These are phyloP conservation scores for Rhodotorula sp. DNA, from an alignment of 1,284 basidiomycete species.

Conservation along the genomic window DNA sequence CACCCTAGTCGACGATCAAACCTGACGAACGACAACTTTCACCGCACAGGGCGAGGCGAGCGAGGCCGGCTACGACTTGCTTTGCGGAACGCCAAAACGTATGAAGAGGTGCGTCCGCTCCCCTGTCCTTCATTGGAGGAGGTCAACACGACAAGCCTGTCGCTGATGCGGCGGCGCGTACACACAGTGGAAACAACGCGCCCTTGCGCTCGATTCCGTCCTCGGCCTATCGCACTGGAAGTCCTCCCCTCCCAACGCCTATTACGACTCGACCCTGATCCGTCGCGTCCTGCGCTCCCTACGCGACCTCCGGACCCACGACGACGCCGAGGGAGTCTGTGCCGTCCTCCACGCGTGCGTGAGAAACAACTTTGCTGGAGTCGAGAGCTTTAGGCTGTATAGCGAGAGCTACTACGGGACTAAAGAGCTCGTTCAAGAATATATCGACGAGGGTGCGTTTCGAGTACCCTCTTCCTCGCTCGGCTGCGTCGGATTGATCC, in stretches of 20 bases:
- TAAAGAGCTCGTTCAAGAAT: constrained; percentile 82
- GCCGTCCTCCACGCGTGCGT: constrained; percentile 91
- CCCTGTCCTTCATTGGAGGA: not conserved
- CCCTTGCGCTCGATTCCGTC: constrained; percentile 71
- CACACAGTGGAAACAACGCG: constrained; percentile 81
- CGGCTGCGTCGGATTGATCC: not conserved
- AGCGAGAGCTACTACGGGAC: constrained; percentile 80
- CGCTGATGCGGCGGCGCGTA: not conserved
- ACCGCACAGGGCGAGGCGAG: constrained; percentile 68
- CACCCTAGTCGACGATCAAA: constrained; percentile 1
- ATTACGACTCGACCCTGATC: constrained; percentile 83
- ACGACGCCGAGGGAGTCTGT: constrained; percentile 78
- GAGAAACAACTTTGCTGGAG: constrained; percentile 89
- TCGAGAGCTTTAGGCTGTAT: constrained; percentile 85
- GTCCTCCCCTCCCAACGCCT: constrained; percentile 71
- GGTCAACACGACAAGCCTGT: too few species aligned
- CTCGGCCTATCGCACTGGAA: constrained; percentile 88
- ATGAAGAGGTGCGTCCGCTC: constrained; percentile 53
- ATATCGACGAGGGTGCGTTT: constrained; percentile 72
- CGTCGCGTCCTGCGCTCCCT: constrained; percentile 68
- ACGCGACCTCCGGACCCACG: constrained; percentile 61
- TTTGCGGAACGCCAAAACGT: constrained; percentile 70
- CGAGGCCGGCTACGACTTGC: constrained; percentile 74
- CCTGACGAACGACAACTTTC: too few species aligned
- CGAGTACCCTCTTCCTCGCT: not conserved